Percentiles rank a stretch among this genome's conserved stretches.
Evolutionary conservation across 768 basidiomycete genomes (phyloP).

Genomic region (Agaricus blazei): DNA sequence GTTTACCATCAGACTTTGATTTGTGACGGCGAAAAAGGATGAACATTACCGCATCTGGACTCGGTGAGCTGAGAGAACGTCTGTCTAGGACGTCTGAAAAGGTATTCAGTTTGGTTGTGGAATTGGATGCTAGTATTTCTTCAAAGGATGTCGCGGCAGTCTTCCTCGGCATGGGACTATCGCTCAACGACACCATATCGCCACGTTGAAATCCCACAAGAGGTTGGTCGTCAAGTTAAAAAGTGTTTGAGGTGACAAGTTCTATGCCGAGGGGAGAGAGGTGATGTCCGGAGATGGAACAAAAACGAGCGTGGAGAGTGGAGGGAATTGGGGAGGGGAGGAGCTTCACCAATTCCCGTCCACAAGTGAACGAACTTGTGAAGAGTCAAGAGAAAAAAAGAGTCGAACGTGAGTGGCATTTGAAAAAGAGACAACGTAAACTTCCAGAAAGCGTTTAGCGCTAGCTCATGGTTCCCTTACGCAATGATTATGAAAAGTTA

Average conservation of each 20-base stretch:
- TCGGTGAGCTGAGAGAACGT: background rate
- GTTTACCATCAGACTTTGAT: background rate
- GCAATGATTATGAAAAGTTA: too few species aligned
- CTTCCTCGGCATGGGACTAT: background rate
- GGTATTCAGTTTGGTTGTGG: background rate
- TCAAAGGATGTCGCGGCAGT: conserved; percentile 6
- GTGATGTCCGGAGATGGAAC: background rate
- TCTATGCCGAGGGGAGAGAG: too few species aligned
- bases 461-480: background rate
- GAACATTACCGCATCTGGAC: background rate
- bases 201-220: background rate
- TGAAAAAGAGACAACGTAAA: background rate
- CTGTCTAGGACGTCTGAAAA: background rate
- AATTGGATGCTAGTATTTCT: background rate
- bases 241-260: background rate
- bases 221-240: background rate
- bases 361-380: background rate
- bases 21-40: background rate
- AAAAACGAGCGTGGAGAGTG: conserved; percentile 3
- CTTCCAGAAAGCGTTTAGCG: background rate
- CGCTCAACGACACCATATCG: conserved; percentile 3
- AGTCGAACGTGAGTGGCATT: background rate
- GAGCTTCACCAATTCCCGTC: background rate
- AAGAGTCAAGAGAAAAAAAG: background rate
- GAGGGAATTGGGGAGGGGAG: background rate